Conservation (phyloP, 495 filamentous ascomycete genomes). For the Podospora pseudoanserina region DNA sequence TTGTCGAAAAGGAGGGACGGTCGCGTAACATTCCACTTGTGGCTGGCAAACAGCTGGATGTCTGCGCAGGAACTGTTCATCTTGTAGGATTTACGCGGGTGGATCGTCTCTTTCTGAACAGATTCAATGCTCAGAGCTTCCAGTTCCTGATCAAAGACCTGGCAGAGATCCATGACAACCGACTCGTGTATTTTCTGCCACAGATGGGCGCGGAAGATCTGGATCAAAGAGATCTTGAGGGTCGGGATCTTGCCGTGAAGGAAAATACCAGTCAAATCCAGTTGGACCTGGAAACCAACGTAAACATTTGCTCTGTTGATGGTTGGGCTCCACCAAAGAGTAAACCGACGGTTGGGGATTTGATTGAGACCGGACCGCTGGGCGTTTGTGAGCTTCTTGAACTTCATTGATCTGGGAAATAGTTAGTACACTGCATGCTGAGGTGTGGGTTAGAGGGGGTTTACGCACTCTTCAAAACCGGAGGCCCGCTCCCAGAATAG, state of each 20-base stretch:
- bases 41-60: constrained; percentile 94
- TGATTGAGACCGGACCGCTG: constrained; percentile 98
- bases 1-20: constrained; percentile 93
- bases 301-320: constrained; percentile 78
- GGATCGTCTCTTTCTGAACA: constrained; percentile 99
- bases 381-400: constrained; percentile 98
- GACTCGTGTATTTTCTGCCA: constrained; percentile 99
- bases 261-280: constrained; percentile 99
- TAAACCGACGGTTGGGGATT: constrained; percentile 99
- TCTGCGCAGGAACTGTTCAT: constrained; percentile 99
- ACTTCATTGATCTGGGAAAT: constrained; percentile 69
- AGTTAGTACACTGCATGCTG: constrained; percentile 60
- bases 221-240: constrained; percentile 95
- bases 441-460: neutral
- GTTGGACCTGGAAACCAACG: constrained; percentile 97
- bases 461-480: constrained; percentile 25
- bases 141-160: constrained; percentile 98
- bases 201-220: constrained; percentile 99
- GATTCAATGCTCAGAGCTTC: constrained; percentile 96
- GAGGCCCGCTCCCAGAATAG: constrained; percentile 93
- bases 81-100: constrained; percentile 99
- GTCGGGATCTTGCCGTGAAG: constrained; percentile 99
- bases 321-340: constrained; percentile 94
- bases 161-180: constrained; percentile 98
- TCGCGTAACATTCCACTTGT: constrained; percentile 97